A percentile compares a stretch with the other conserved stretches of the same genome.
Evolutionary conservation across 306 rosid species (phyloP).

Genomic region (Fagus sylvatica): DNA sequence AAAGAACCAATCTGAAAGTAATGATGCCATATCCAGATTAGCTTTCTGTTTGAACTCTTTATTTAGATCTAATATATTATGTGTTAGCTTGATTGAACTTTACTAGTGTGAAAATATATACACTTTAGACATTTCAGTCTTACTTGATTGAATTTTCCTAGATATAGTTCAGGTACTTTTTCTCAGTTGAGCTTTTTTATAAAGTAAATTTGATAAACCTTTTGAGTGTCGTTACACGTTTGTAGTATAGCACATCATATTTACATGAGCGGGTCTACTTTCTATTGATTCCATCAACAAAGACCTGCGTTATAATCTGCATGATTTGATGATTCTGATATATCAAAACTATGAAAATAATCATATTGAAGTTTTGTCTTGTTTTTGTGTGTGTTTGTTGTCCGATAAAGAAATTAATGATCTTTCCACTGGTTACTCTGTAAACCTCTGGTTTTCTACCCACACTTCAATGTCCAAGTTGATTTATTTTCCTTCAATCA

Average conservation of each 20-base stretch:
- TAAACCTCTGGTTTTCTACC: background rate
- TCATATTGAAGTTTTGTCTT: too few relatives aligned
- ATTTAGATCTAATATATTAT: background rate
- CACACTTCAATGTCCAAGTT: background rate
- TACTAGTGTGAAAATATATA: too few relatives aligned
- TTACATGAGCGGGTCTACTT: background rate
- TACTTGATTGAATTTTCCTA: too few relatives aligned
- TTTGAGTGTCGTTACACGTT: background rate
- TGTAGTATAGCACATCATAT: background rate
- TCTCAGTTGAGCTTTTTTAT: too few relatives aligned
- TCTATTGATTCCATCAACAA: background rate
- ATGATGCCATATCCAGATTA: background rate
- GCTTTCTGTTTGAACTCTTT: background rate
- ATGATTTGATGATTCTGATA: background rate
- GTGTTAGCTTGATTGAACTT: background rate
- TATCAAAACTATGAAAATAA: background rate
- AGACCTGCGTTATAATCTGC: background rate
- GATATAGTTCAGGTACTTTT: too few relatives aligned
- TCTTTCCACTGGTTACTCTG: background rate
- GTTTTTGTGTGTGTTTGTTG: background rate
- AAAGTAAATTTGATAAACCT: background rate
- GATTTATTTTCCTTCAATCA: background rate
- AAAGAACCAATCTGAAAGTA: too few relatives aligned
- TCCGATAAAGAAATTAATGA: background rate
- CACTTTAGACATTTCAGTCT: too few relatives aligned